Evolutionary conservation across 106 monocot species (phyloP).

Genomic region (Gastrodia elata): DNA sequence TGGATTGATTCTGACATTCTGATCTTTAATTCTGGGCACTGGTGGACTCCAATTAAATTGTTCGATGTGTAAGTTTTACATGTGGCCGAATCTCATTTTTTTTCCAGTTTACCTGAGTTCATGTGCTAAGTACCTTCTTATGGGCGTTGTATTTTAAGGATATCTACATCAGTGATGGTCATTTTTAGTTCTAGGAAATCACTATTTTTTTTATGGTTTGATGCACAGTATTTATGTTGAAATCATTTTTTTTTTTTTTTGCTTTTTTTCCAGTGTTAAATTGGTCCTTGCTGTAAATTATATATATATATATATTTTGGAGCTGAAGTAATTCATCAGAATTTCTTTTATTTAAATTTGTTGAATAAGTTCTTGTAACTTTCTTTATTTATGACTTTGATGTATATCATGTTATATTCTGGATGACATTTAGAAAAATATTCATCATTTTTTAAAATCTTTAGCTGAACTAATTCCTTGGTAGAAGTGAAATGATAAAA

Average conservation of each 20-base stretch:
- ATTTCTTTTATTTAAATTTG: background rate
- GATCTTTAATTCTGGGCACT: slow-evolving; percentile 92
- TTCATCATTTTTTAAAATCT: background rate
- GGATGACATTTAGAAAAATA: background rate
- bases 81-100: background rate
- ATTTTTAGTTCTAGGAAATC: background rate
- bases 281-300: background rate
- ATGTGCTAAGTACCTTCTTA: background rate
- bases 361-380: background rate
- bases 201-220: background rate
- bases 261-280: background rate
- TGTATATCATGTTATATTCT: no score
- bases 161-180: background rate
- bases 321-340: background rate
- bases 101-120: background rate
- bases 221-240: background rate
- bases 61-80: slow-evolving; percentile 72
- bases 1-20: slow-evolving; percentile 86
- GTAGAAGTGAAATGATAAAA: background rate
- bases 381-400: no score
- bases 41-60: slow-evolving; percentile 91
- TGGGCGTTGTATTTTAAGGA: background rate
- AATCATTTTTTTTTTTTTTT: background rate
- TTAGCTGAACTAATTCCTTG: background rate
- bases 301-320: background rate